A percentile compares a stretch with the other conserved stretches of the same genome.
These are phyloP conservation scores for Floccularia luteovirens DNA, from an alignment of 768 basidiomycete genomes.

Conservation along the genomic window DNA sequence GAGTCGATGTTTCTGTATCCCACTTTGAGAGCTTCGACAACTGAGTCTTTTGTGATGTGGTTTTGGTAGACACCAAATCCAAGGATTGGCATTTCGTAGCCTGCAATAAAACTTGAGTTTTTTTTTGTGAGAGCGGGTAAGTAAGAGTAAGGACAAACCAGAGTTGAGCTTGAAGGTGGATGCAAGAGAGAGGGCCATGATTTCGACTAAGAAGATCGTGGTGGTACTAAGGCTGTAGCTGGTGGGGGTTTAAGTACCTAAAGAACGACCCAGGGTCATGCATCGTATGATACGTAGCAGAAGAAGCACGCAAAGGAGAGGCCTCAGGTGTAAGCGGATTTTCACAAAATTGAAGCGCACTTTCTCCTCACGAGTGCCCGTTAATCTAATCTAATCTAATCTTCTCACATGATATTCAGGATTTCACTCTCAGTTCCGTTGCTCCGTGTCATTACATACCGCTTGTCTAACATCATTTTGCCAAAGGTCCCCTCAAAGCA, in stretches of 20 bases:
- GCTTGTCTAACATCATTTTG: too few relatives aligned
- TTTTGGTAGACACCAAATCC: slow-evolving; percentile 62
- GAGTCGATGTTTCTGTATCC: slow-evolving; percentile 63
- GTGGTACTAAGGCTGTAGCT: neutral
- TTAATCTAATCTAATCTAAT: neutral
- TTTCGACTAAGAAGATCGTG: neutral
- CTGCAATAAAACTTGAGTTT: slow-evolving; percentile 13
- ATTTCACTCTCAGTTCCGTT: too few relatives aligned
- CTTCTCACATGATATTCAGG: neutral
- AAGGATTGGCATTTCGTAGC: slow-evolving; percentile 44
- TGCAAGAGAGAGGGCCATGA: neutral
- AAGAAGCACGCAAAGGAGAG: too few relatives aligned
- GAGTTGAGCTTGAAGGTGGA: neutral
- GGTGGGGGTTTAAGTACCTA: neutral
- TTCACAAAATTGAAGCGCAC: neutral
- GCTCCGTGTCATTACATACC: too few relatives aligned
- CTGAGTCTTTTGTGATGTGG: slow-evolving; percentile 34
- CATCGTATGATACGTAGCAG: too few relatives aligned
- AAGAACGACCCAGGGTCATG: too few relatives aligned
- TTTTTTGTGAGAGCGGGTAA: neutral
- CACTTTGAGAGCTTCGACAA: slow-evolving; percentile 46
- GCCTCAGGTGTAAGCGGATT: neutral
- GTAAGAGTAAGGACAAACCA: neutral
- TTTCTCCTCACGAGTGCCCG: neutral
- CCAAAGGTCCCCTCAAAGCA: too few relatives aligned